Percentiles rank a stretch among this genome's conserved stretches.
Evolutionary conservation across 345 rosid genomes (phyloP).

Genomic region (Abelmoschus esculentus): DNA sequence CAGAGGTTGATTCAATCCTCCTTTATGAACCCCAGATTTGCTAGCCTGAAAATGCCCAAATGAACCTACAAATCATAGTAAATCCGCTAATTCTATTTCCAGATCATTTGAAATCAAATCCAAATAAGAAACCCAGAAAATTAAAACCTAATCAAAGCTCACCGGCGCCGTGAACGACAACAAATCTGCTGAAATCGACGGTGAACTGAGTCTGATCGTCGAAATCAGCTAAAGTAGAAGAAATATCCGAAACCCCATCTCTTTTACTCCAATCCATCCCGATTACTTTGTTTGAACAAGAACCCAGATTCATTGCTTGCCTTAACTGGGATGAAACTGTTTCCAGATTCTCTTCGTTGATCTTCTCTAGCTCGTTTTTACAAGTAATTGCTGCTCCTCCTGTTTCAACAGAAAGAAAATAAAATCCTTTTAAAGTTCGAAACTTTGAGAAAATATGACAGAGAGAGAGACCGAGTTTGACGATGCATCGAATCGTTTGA

Average conservation of each 20-base stretch:
- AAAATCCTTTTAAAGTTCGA: slow-evolving; percentile 1
- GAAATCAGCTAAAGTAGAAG: slow-evolving; percentile 33
- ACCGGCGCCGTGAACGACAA: slow-evolving; percentile 98
- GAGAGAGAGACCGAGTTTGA: slow-evolving; percentile 58
- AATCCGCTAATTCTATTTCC: not conserved
- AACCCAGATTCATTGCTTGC: slow-evolving; percentile 40
- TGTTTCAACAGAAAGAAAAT: slow-evolving; percentile 12
- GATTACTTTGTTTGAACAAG: slow-evolving; percentile 31
- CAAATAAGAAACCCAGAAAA: not conserved
- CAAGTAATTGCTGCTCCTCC: slow-evolving; percentile 93
- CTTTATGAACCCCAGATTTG: slow-evolving; percentile 87
- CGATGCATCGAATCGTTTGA: slow-evolving; percentile 77
- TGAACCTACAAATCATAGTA: slow-evolving; percentile 44
- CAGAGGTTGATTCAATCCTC: slow-evolving; percentile 59
- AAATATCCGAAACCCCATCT: slow-evolving; percentile 42
- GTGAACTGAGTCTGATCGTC: slow-evolving; percentile 28
- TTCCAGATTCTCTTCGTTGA: slow-evolving; percentile 59
- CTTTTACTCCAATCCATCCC: slow-evolving; percentile 96
- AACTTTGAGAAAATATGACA: not conserved
- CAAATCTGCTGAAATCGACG: slow-evolving; percentile 39
- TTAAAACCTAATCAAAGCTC: slow-evolving; percentile 1
- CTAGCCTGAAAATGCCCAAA: slow-evolving; percentile 99
- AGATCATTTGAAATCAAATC: not conserved
- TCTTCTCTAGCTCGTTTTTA: slow-evolving; percentile 82
- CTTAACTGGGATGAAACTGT: slow-evolving; percentile 57